Percentiles rank a stretch among this genome's conserved stretches.
Evolutionary conservation across 768 basidiomycete genomes (phyloP).

Genomic region (Sutorius australiensis): DNA sequence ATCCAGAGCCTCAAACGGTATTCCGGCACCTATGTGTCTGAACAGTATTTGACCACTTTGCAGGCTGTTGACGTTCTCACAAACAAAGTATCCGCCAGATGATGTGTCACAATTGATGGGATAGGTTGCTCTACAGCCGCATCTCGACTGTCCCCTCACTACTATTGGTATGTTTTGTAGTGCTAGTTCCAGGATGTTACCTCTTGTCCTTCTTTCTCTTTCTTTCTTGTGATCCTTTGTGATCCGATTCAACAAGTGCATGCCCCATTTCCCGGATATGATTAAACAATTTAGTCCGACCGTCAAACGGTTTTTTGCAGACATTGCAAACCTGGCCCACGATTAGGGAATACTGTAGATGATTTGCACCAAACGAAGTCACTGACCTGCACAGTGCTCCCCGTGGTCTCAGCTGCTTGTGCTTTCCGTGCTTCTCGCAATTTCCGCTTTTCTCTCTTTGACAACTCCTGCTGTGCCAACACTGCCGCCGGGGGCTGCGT

Average conservation of each 20-base stretch:
- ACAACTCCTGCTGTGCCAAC: slow-evolving; percentile 32
- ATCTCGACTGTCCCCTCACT: background rate
- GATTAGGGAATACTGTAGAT: slow-evolving; percentile 9
- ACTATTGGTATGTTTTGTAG: slow-evolving; percentile 8
- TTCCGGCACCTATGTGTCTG: slow-evolving; percentile 9
- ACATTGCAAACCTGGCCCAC: slow-evolving; percentile 54
- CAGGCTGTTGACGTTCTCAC: slow-evolving; percentile 91
- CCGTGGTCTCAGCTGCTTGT: slow-evolving; percentile 3
- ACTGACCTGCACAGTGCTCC: slow-evolving; percentile 8
- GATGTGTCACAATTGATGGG: slow-evolving; percentile 94
- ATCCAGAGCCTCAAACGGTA: slow-evolving; percentile 96
- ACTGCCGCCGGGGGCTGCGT: background rate
- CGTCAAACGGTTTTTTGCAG: slow-evolving; percentile 59
- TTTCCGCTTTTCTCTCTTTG: slow-evolving; percentile 81
- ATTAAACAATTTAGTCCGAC: slow-evolving; percentile 68
- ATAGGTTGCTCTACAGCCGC: slow-evolving; percentile 28
- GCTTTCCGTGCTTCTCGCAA: slow-evolving; percentile 74
- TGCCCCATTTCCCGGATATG: slow-evolving; percentile 74
- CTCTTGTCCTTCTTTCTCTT: slow-evolving; percentile 34
- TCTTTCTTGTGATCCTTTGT: slow-evolving; percentile 27
- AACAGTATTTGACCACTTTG: slow-evolving; percentile 5
- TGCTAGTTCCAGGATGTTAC: slow-evolving; percentile 9
- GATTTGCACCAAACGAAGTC: background rate
- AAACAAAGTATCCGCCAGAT: slow-evolving; percentile 92
- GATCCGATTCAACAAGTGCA: slow-evolving; percentile 46